These are phyloP conservation scores for Candida albicans DNA, from an alignment of 1,139 yeast species.

Conservation along the genomic window DNA sequence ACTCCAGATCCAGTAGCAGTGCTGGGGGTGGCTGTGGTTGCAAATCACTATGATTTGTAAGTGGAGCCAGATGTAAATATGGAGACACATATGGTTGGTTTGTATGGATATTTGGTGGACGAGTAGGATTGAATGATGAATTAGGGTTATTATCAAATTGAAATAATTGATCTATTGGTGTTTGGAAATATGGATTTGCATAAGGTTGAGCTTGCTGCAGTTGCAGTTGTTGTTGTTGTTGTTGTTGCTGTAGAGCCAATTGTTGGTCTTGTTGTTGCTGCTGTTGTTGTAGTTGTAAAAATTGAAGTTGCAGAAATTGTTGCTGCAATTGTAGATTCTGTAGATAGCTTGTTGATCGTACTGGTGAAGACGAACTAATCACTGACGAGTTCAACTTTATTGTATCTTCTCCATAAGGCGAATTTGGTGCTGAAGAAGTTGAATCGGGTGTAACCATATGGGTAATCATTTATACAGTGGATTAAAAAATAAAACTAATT, in stretches of 20 bases:
- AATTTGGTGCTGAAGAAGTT: conserved; percentile 10
- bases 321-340: conserved; percentile 3
- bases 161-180: conserved; percentile 6
- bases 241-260: conserved; percentile 5
- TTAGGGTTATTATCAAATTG: conserved; percentile 3
- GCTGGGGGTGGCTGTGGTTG: background rate
- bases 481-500: background rate
- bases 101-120: conserved; percentile 1
- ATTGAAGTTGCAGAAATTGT: conserved; percentile 6
- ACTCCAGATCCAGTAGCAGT: no score
- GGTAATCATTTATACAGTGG: conserved; percentile 4
- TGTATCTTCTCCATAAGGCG: conserved; percentile 28
- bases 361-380: conserved; percentile 19
- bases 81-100: conserved; percentile 1
- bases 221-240: background rate
- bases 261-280: conserved; percentile 9
- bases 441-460: conserved; percentile 12
- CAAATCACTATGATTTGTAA: background rate
- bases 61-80: background rate
- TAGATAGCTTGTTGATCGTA: conserved; percentile 2
- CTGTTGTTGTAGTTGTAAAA: conserved; percentile 3
- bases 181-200: background rate
- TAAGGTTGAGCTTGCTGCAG: background rate
- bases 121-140: conserved; percentile 2
- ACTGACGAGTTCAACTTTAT: conserved; percentile 23